Base-by-base conservation (phyloP, 495 filamentous ascomycete species). In the Choiromyces venosus region DNA sequence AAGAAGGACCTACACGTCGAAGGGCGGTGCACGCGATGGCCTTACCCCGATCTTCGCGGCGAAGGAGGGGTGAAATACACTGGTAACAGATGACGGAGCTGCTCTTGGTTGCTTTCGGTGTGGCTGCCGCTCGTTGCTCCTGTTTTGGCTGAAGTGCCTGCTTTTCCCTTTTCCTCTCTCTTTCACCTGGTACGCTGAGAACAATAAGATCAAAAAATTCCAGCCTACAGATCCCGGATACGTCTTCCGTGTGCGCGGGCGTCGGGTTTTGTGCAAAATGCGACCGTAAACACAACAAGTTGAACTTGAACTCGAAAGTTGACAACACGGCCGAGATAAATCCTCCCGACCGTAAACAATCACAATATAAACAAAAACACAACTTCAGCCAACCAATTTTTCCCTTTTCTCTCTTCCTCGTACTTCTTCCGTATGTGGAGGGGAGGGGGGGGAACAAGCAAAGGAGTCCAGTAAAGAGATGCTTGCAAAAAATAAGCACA, bases 211-310 rank as follows among this genome's bases (percentile, higher is more conserved):
- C 29, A 61, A 25, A 52, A 29, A 61, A 61, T 61, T 68, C 73
- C 65, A 73, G 67, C 69, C 70, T 72, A 72, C 66, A 77, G 75
- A 73, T 77, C 74, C 75, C 75, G 75, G 75, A 77, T 77, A 77
- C 75, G 75, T 77, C 75, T 69, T 77, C 75, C 74, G 74, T 76
- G 71, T 68, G 73, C 42, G 73, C 61, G 72, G 67, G 72, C 61
- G 72, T 67, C 74, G 75, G 74, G 74, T 73, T 77, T 77, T 72
- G 71, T 76, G 33, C 69, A 72, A 52, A 77, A 77, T 68, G 73
- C 75, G 75, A 77, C 73, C 75, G 69, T 71, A 29, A 56, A 25
- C 46, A 61, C 52, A 61, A n/a, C n/a, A n/a, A 61, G 52, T 29
- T 14, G 52, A 33, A 29, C 52, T 16, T 6, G 52, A 61, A 12